Evolutionary conservation across 345 rosid species (phyloP), one percentile per base, ranked within the genome.

Genomic region (Isatis tinctoria): DNA sequence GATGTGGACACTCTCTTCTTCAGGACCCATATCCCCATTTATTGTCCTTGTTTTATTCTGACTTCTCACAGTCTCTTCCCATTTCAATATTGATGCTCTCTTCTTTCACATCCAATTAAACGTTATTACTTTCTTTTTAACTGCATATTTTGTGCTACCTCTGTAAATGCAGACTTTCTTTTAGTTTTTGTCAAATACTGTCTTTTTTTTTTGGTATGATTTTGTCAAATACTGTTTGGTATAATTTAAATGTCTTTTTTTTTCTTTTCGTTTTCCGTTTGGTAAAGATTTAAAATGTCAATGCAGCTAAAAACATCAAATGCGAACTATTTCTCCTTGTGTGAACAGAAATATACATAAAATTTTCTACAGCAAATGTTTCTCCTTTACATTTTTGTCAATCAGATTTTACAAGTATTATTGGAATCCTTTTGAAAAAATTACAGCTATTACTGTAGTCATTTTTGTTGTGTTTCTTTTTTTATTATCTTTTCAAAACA

Each of bases 11-110:
- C 75, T 63, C 75, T 62, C 59, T 52, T 61, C 69, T 52, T 69
- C 70, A 69, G 58, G 64, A 75, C 74, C 79, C 74, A 76, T 76
- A 45, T 76, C 39, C 53, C 65, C 70, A 69, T 63, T 69, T 54
- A 44, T 76, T 70, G 75, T 69, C 65, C 60, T 56, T 73, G 60
- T 18, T 33, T 68, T 41, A 70, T 65, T 65, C 67, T 74, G 78
- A 74, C 67, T 57, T 59, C 78, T 28, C 67, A 74, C 67, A 74
- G 62, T 60, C 78, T 49, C 18, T 74, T 67, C 66, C 73, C 73
- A 74, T 74, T 67, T 67, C 78, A 67, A 39, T 74, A 67, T 24
- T 74, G 51, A 74, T 67, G 56, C 68, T 67, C 62, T 67, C 73
- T 67, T 67, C 74, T 74, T 49, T 74, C 74, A 32, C 78, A 59